A percentile compares a stretch with the other conserved stretches of the same genome.
phyloP scores from a whole-genome alignment of 1,284 basidiomycete genomes.

The Ceratobasidium theobromae region DNA sequence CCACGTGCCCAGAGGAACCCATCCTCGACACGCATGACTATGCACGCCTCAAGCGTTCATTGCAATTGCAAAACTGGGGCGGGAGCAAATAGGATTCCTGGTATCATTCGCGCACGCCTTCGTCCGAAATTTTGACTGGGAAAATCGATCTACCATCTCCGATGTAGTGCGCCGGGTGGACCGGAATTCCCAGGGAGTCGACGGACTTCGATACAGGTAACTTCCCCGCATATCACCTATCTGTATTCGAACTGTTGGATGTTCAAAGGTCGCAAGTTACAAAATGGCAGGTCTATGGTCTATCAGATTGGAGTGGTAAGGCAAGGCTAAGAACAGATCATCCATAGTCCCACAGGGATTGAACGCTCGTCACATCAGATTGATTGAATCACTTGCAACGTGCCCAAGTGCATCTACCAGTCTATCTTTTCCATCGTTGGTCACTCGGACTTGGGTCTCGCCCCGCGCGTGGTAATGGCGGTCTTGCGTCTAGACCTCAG shows the following conservation, averaged over 20 bases:
- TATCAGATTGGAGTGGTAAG: constrained; percentile 29
- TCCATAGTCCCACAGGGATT: background rate
- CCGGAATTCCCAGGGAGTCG: background rate
- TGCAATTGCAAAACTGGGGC: background rate
- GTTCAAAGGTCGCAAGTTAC: background rate
- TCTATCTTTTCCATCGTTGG: background rate
- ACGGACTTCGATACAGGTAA: constrained; percentile 12
- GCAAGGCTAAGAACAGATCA: background rate
- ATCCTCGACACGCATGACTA: background rate
- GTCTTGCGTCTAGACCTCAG: constrained; percentile 40
- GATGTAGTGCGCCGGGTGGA: background rate
- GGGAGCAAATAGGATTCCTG: background rate
- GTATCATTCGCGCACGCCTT: background rate
- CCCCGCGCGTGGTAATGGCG: background rate
- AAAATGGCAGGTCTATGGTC: background rate
- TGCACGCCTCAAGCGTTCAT: background rate
- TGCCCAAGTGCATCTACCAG: background rate
- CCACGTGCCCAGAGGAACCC: constrained; percentile 16
- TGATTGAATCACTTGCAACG: background rate
- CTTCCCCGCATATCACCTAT: constrained; percentile 16
- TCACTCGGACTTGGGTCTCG: constrained; percentile 16
- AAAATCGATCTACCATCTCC: constrained; percentile 8
- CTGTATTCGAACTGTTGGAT: background rate
- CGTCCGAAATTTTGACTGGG: constrained; percentile 3
- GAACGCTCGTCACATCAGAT: background rate